phyloP scores from a whole-genome alignment of 2,329 filamentous ascomycete species.

The Aureobasidium sp. region DNA sequence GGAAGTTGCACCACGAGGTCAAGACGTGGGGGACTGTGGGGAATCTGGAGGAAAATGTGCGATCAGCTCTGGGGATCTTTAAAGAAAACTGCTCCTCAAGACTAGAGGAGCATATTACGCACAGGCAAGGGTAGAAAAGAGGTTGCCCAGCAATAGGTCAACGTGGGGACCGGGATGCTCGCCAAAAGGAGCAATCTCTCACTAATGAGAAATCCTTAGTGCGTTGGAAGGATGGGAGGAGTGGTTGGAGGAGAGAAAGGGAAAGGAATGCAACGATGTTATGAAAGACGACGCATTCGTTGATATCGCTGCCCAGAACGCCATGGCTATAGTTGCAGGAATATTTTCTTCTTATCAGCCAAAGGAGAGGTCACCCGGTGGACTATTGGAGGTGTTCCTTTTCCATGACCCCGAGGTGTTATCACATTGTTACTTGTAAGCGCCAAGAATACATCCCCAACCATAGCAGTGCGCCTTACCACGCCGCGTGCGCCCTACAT shows the following conservation, averaged over 20 bases:
- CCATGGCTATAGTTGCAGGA: neutral
- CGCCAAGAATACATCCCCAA: neutral
- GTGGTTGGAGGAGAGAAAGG: neutral
- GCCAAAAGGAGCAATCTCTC: constrained; percentile 12
- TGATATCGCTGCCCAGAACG: constrained; percentile 7
- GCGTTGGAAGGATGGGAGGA: neutral
- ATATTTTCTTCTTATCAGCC: constrained; percentile 6
- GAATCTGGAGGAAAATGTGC: constrained; percentile 7
- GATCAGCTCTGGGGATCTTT: constrained; percentile 5
- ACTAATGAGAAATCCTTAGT: constrained; percentile 6
- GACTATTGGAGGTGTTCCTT: constrained; percentile 1
- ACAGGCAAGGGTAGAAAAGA: neutral
- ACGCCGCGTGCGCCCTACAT: neutral
- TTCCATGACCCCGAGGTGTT: neutral
- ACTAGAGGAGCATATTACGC: neutral
- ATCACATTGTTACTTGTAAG: neutral
- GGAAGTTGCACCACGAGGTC: neutral
- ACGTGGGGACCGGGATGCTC: neutral
- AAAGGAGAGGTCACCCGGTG: neutral
- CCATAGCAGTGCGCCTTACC: neutral
- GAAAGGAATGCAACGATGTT: neutral
- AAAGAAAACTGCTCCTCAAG: neutral
- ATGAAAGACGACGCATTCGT: neutral
- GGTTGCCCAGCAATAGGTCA: neutral
- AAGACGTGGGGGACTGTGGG: constrained; percentile 4